These are phyloP conservation scores for Cutaneotrichosporon sp. DNA, from an alignment of 1,284 basidiomycete species.

Conservation along the genomic window DNA sequence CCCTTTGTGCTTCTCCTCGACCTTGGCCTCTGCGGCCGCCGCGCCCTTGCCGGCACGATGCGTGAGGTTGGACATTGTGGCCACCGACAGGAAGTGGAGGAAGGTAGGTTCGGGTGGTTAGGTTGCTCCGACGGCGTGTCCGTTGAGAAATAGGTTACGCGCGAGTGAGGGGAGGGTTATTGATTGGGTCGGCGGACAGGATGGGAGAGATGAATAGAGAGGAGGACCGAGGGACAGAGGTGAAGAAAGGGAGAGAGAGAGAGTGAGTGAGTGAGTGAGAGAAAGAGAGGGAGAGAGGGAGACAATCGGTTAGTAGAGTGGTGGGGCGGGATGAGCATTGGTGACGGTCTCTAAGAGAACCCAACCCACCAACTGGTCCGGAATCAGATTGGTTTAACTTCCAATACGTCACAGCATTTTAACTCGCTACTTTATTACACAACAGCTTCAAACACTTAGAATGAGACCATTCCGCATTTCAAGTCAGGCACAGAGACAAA, in stretches of 20 bases:
- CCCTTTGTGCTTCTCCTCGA: slow-evolving; percentile 56
- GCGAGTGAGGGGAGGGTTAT: neutral
- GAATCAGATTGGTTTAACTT: neutral
- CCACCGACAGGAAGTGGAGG: neutral
- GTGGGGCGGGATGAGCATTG: neutral
- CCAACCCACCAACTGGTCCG: neutral
- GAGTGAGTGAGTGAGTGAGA: neutral
- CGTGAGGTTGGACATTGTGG: slow-evolving; percentile 4
- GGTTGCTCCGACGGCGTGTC: neutral
- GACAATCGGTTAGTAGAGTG: neutral
- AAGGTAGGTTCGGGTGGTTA: neutral
- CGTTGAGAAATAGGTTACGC: neutral
- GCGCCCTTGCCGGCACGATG: slow-evolving; percentile 9
- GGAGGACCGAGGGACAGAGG: neutral
- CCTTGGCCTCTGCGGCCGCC: neutral
- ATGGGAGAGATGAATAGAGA: slow-evolving; percentile 1
- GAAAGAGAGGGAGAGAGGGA: neutral
- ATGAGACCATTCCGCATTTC: no score
- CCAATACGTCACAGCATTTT: neutral
- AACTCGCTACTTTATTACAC: no score
- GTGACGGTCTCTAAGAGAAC: neutral
- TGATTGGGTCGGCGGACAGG: neutral
- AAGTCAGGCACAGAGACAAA: no score
- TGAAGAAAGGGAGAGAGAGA: neutral
- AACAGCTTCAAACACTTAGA: no score